Evolutionary conservation across 2,329 filamentous ascomycete genomes (phyloP).

Genomic region (Penicillium sp.): DNA sequence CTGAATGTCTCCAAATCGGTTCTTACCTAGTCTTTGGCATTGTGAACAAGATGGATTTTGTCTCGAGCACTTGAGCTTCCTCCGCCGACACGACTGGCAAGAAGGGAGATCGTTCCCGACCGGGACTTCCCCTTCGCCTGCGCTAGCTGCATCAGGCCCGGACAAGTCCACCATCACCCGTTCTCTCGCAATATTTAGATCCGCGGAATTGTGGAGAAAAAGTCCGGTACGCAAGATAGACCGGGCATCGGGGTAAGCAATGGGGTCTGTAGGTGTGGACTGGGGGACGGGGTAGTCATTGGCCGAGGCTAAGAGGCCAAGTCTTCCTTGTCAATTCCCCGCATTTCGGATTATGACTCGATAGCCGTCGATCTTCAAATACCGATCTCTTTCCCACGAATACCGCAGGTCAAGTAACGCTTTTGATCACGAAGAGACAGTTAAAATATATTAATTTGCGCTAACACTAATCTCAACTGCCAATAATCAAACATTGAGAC

Average conservation of each 20-base stretch:
- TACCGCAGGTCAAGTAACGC: too few species aligned
- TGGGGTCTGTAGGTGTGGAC: neutral
- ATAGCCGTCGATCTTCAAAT: neutral
- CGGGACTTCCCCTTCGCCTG: neutral
- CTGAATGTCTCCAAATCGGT: accelerated
- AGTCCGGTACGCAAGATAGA: neutral
- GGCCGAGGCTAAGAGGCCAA: neutral
- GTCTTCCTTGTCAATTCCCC: neutral
- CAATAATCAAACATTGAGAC: neutral
- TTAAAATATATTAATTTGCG: too few species aligned
- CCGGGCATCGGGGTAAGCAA: neutral
- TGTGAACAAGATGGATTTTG: constrained; percentile 2
- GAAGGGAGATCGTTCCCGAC: neutral
- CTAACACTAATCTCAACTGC: too few species aligned
- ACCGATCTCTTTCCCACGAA: too few species aligned
- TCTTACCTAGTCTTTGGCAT: constrained; percentile 2
- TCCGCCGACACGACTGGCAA: constrained; percentile 5
- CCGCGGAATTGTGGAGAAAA: neutral
- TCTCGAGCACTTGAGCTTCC: constrained; percentile 6
- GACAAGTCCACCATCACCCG: neutral
- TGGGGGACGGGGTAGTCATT: neutral
- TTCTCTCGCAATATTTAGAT: neutral
- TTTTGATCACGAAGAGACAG: too few species aligned
- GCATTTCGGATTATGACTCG: neutral
- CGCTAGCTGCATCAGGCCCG: neutral